Evolutionary conservation across 2,329 filamentous ascomycete species (phyloP), one percentile per base, ranked within the genome.

Genomic region (Penicillium capsulatum): DNA sequence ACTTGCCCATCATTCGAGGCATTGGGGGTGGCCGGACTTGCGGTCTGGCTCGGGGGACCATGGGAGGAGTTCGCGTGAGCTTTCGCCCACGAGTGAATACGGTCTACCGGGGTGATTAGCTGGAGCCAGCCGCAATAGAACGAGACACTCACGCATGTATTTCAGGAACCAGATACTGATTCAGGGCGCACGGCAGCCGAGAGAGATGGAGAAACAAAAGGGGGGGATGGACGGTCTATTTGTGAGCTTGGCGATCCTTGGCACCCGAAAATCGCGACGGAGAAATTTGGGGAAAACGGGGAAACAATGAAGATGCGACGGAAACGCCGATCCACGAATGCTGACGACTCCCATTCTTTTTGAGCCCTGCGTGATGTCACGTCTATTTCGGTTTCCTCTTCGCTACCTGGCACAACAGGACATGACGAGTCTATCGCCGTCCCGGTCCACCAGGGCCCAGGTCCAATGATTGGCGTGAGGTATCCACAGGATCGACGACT

Each of bases 61-160:
- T 36, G 41, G 44, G 50, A 50, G 22, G 56, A 58, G n/a, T n/a
- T n/a, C 15, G 60, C 60, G 61, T 64, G 61, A 64, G 61, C 61
- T 64, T 63, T 64, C 61, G 61, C 61, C 61, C 61, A 64, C 61
- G 61, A 63, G 45, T 58, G 51, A 59, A 63, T 63, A 44, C 59
- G 60, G 61, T 64, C 61, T 64, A 26, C 4, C 11, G 29, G 17
- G 11, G 44, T 45, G 31, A 20, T 20, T 8, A 33, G 31, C 9
- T 26, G 34, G 24, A 29, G 37, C 8, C 22, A 15, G 15, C 20
- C 31, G 4, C n/a, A 38, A 7, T 17, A 28, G 14, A 14, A 9
- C 14, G 6, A 26, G n/a, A 28, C 10, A 62, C 60, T 53, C 44
- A 63, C 60, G 60, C 60, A 63, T 63, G 54, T 59, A 63, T 63